Evolutionary conservation across 1,284 basidiomycete species (phyloP).

Genomic region (Agaricales sp.): DNA sequence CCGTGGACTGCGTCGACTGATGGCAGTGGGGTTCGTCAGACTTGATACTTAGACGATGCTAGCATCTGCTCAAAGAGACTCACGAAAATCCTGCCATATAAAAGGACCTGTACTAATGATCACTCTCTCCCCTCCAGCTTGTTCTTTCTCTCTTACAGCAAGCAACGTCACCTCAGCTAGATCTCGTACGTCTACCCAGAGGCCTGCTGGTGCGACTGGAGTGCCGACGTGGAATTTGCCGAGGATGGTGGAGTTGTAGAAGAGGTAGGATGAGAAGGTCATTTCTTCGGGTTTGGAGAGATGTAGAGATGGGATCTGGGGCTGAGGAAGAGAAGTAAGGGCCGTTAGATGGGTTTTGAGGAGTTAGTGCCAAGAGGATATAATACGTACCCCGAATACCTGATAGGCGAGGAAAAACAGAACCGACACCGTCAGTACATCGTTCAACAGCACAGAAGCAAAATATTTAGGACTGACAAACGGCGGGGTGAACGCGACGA

Average conservation of each 20-base stretch:
- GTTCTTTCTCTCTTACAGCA: slow-evolving; percentile 35
- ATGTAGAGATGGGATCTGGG: background rate
- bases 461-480: slow-evolving; percentile 20
- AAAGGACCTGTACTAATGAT: slow-evolving; percentile 29
- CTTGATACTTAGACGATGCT: background rate
- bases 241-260: slow-evolving; percentile 17
- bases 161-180: slow-evolving; percentile 47
- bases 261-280: slow-evolving; percentile 17
- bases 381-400: slow-evolving; percentile 23
- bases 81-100: slow-evolving; percentile 23
- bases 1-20: slow-evolving; percentile 16
- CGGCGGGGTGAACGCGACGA: slow-evolving; percentile 32
- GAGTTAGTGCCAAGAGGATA: too few relatives aligned
- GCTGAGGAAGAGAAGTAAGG: background rate
- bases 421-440: background rate
- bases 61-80: slow-evolving; percentile 7
- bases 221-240: slow-evolving; percentile 12
- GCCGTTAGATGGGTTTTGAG: slow-evolving; percentile 36
- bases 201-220: slow-evolving; percentile 19
- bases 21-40: slow-evolving; percentile 4
- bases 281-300: slow-evolving; percentile 2
- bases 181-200: slow-evolving; percentile 54
- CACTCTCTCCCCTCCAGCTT: slow-evolving; percentile 55
- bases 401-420: slow-evolving; percentile 25
- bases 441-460: background rate